Evolutionary conservation across 768 basidiomycete species (phyloP).

Genomic region (Galerina marginata): DNA sequence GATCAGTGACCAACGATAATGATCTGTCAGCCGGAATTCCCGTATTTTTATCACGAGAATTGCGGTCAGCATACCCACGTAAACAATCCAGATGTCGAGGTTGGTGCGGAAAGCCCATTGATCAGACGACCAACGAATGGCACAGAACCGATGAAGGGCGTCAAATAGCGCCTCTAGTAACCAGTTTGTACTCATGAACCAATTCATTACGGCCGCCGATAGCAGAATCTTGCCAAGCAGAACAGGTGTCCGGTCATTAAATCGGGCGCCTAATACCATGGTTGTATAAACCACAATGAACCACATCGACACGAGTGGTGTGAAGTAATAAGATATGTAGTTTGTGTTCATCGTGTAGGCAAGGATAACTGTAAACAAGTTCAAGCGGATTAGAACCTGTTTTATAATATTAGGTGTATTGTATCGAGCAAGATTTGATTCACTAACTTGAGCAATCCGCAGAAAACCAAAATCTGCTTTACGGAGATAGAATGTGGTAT

Average conservation of each 20-base stretch:
- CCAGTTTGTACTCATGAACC: constrained; percentile 68
- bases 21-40: constrained; percentile 72
- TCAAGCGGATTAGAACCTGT: constrained; percentile 80
- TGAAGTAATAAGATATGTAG: constrained; percentile 91
- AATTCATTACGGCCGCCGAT: constrained; percentile 67
- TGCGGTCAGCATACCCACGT: constrained; percentile 83
- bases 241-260: constrained; percentile 74
- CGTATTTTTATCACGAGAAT: constrained; percentile 76
- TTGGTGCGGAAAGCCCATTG: constrained; percentile 92
- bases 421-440: constrained; percentile 6
- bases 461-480: constrained; percentile 86
- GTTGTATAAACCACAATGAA: constrained; percentile 86
- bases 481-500: constrained; percentile 86
- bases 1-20: constrained; percentile 64
- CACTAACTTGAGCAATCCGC: constrained; percentile 69
- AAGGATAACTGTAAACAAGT: constrained; percentile 80
- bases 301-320: constrained; percentile 91
- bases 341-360: constrained; percentile 92
- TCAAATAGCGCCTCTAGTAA: constrained; percentile 69
- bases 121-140: constrained; percentile 80
- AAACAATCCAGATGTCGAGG: constrained; percentile 90
- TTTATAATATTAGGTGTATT: constrained; percentile 11
- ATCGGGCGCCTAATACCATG: constrained; percentile 69
- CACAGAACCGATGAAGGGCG: constrained; percentile 66
- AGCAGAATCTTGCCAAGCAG: constrained; percentile 72